These are phyloP conservation scores for Elsinoe necatrix DNA, from an alignment of 2,329 filamentous ascomycete genomes.

Conservation along the genomic window DNA sequence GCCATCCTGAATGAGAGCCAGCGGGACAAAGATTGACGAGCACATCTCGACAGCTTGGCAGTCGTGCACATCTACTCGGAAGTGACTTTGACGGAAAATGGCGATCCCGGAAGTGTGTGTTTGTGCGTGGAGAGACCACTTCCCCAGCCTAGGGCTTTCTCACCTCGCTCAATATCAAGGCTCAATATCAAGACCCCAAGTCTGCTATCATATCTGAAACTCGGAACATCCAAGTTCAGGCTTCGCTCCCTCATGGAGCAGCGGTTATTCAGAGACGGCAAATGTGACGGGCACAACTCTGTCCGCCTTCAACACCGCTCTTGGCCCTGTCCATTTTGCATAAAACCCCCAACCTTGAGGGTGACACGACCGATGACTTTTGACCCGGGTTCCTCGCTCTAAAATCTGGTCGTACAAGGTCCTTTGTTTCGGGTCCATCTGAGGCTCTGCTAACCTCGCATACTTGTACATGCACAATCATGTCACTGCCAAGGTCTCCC, in stretches of 20 bases:
- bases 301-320: background rate
- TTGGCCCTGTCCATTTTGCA: background rate
- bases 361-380: background rate
- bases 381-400: background rate
- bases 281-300: no score
- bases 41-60: background rate
- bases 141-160: background rate
- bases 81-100: background rate
- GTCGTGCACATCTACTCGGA: background rate
- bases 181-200: no score
- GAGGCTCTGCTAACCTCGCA: background rate
- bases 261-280: no score
- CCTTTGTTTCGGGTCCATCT: background rate
- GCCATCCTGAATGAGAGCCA: background rate
- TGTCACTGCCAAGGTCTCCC: background rate
- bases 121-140: background rate
- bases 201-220: no score
- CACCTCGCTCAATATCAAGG: background rate
- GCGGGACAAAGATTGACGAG: background rate
- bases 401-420: background rate
- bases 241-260: no score
- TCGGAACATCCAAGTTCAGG: no score
- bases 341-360: background rate
- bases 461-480: background rate
- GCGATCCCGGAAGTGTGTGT: background rate